Evolutionary conservation across 768 basidiomycete genomes (phyloP).

Genomic region (Sistotremastrum suecicum): DNA sequence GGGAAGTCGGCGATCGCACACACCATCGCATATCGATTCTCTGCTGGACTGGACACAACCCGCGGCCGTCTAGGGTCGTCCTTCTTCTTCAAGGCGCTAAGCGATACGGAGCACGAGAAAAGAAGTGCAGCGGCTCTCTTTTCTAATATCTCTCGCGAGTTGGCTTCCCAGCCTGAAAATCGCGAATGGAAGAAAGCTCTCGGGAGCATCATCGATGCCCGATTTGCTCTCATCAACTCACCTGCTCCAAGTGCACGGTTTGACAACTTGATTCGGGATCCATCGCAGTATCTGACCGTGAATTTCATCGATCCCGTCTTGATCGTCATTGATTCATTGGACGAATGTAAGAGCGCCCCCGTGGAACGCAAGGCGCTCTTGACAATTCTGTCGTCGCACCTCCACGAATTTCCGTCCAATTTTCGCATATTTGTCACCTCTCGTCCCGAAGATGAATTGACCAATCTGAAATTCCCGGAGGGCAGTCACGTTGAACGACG

Average conservation of each 20-base stretch:
- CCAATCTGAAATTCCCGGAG: background rate
- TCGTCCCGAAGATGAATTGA: conserved; percentile 7
- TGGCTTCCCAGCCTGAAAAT: too few relatives aligned
- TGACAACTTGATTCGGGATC: conserved; percentile 3
- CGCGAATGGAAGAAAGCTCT: too few relatives aligned
- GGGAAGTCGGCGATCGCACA: conserved; percentile 11
- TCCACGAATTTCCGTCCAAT: conserved; percentile 3
- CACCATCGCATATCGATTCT: conserved; percentile 6
- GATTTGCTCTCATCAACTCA: conserved; percentile 1
- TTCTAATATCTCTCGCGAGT: too few relatives aligned
- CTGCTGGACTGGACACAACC: background rate
- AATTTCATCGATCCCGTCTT: background rate
- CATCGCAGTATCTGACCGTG: conserved; percentile 2
- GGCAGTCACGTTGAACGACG: background rate
- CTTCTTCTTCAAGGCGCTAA: conserved; percentile 6
- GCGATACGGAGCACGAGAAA: too few relatives aligned
- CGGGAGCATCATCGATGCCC: background rate
- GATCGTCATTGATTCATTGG: conserved; percentile 9
- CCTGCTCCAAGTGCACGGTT: conserved; percentile 8
- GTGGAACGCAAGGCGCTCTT: background rate
- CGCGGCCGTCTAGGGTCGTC: conserved; percentile 6
- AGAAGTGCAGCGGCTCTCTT: too few relatives aligned
- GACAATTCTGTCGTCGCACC: background rate
- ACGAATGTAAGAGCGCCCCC: conserved; percentile 6
- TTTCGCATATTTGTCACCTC: conserved; percentile 8